A percentile compares a stretch with the other conserved stretches of the same genome.
Evolutionary conservation across 1,139 yeast genomes (phyloP).

Genomic region (Debaryomyces coudertii): DNA sequence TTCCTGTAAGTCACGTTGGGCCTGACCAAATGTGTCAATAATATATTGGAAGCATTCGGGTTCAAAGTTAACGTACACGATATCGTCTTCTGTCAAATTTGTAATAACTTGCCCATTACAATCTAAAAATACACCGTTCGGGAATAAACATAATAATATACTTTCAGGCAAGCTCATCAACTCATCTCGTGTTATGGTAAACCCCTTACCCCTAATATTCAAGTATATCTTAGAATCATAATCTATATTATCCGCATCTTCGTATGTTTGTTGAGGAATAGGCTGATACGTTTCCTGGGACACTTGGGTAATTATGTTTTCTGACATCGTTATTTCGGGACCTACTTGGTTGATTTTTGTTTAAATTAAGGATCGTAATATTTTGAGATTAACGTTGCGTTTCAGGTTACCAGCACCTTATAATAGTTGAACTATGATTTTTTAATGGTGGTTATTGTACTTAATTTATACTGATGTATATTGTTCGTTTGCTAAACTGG

Average conservation of each 20-base stretch:
- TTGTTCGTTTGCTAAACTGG: background rate
- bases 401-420: slow-evolving; percentile 12
- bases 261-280: slow-evolving; percentile 18
- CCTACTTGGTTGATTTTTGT: no score
- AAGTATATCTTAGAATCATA: slow-evolving; percentile 66
- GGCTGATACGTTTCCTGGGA: slow-evolving; percentile 41
- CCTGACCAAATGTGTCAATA: slow-evolving; percentile 60
- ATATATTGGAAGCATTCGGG: slow-evolving; percentile 87
- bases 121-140: slow-evolving; percentile 87
- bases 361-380: slow-evolving; percentile 3
- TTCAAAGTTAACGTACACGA: slow-evolving; percentile 81
- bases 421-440: background rate
- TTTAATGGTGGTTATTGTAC: slow-evolving; percentile 1
- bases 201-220: slow-evolving; percentile 64
- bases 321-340: slow-evolving; percentile 28
- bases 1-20: slow-evolving; percentile 41
- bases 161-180: slow-evolving; percentile 91
- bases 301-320: slow-evolving; percentile 67
- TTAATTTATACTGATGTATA: background rate
- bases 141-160: slow-evolving; percentile 80
- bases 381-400: background rate
- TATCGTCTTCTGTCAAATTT: slow-evolving; percentile 73
- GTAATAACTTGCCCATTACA: slow-evolving; percentile 73
- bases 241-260: slow-evolving; percentile 45
- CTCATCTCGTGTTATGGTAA: slow-evolving; percentile 82